These are phyloP conservation scores for Phycomyces blakesleeanus DNA, from an alignment of 192 early-diverging fungal species.

Conservation along the genomic window DNA sequence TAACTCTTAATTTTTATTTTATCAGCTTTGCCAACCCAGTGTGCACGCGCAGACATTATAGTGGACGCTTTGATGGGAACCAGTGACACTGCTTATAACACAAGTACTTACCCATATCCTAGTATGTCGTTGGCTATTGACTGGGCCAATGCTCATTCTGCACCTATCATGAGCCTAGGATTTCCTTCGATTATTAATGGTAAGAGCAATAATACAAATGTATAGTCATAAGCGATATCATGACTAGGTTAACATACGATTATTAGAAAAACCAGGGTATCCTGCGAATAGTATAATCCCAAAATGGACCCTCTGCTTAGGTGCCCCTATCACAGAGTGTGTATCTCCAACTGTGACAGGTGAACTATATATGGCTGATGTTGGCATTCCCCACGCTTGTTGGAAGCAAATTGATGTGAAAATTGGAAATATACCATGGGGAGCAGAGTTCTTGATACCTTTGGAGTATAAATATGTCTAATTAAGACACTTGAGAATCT, in stretches of 20 bases:
- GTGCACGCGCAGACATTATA: constrained; percentile 50
- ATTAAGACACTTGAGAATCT: neutral
- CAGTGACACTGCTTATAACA: too few relatives aligned
- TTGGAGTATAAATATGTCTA: constrained; percentile 41
- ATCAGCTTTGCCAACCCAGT: neutral
- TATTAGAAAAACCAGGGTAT: constrained; percentile 41
- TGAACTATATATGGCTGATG: constrained; percentile 72
- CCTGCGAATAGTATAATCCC: constrained; percentile 51
- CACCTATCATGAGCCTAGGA: constrained; percentile 64
- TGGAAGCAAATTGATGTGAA: constrained; percentile 61
- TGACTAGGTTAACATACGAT: neutral
- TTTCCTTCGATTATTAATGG: constrained; percentile 63
- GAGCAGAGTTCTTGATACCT: constrained; percentile 53
- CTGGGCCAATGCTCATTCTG: constrained; percentile 67
- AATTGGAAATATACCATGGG: constrained; percentile 52
- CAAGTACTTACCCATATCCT: constrained; percentile 17
- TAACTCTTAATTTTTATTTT: too few relatives aligned
- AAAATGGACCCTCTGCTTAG: constrained; percentile 75
- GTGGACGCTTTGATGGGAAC: constrained; percentile 71
- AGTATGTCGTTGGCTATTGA: constrained; percentile 57
- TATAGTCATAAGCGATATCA: neutral
- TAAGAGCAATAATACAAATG: neutral
- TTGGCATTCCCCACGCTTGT: constrained; percentile 66
- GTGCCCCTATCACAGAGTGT: constrained; percentile 69
- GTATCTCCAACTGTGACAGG: constrained; percentile 52